phyloP scores from a whole-genome alignment of 2,329 filamentous ascomycete species.

The Ophiosphaerella herpotricha region DNA sequence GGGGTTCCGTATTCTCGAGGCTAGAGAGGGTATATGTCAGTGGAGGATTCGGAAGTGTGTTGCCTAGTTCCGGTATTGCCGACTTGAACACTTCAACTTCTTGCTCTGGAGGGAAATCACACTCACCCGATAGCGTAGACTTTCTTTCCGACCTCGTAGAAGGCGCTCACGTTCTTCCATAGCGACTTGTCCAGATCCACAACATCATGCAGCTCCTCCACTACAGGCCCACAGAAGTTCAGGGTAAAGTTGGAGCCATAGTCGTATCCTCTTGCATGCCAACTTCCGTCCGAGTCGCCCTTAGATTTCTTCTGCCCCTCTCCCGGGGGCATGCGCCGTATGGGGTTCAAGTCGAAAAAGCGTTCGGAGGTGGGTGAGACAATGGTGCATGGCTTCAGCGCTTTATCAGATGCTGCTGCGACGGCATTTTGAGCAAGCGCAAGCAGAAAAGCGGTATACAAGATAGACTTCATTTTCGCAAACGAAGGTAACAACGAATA shows the following conservation, averaged over 20 bases:
- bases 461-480: conserved; percentile 32
- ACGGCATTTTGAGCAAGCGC: conserved; percentile 42
- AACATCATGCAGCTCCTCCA: conserved; percentile 66
- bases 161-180: conserved; percentile 79
- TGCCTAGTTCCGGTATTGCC: conserved; percentile 4
- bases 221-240: conserved; percentile 79
- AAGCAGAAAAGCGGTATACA: conserved; percentile 30
- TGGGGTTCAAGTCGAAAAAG: conserved; percentile 66
- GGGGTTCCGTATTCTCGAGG: conserved; percentile 58
- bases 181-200: conserved; percentile 64
- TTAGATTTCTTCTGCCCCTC: conserved; percentile 51
- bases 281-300: conserved; percentile 62
- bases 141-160: conserved; percentile 69
- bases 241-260: conserved; percentile 81
- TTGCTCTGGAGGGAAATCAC: background rate
- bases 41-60: background rate
- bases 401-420: conserved; percentile 46
- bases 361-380: conserved; percentile 63
- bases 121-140: conserved; percentile 76
- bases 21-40: conserved; percentile 44
- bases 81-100: background rate
- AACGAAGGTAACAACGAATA: conserved; percentile 8
- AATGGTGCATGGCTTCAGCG: conserved; percentile 64
- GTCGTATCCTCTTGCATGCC: conserved; percentile 73
- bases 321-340: conserved; percentile 57